Evolutionary conservation across 2,329 filamentous ascomycete species (phyloP).

Genomic region (Ascochyta fabae): DNA sequence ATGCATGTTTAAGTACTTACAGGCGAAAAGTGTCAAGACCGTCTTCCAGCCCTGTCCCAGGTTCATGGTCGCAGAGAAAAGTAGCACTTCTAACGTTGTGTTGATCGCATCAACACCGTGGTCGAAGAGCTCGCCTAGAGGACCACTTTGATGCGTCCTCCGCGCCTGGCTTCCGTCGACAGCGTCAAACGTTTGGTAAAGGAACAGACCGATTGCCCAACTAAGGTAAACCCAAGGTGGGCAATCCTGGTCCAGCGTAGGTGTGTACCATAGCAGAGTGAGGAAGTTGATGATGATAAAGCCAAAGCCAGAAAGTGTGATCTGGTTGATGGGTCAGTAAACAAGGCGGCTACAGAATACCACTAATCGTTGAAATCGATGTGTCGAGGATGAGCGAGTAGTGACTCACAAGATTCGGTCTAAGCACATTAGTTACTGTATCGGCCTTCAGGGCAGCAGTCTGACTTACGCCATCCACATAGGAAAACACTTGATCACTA

Average conservation of each 20-base stretch:
- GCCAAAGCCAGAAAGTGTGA: constrained; percentile 87
- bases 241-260: constrained; percentile 91
- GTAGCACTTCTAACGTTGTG: constrained; percentile 88
- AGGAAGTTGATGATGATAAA: constrained; percentile 90
- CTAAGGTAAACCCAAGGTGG: constrained; percentile 93
- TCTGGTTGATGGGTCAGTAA: constrained; percentile 53
- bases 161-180: constrained; percentile 93
- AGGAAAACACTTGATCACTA: constrained; percentile 93
- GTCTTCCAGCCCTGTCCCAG: constrained; percentile 92
- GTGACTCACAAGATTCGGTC: constrained; percentile 48
- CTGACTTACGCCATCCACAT: constrained; percentile 85
- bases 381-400: neutral
- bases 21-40: constrained; percentile 80
- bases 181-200: constrained; percentile 98
- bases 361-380: neutral
- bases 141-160: constrained; percentile 89
- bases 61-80: constrained; percentile 93
- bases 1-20: constrained; percentile 52
- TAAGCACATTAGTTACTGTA: constrained; percentile 35
- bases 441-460: neutral
- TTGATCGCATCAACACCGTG: constrained; percentile 96
- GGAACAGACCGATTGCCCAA: constrained; percentile 87
- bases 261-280: constrained; percentile 94
- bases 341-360: neutral
- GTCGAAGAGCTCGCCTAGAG: constrained; percentile 94